Conservation (phyloP, 2,329 filamentous ascomycete genomes). For the Botryotinia narcissicola region DNA sequence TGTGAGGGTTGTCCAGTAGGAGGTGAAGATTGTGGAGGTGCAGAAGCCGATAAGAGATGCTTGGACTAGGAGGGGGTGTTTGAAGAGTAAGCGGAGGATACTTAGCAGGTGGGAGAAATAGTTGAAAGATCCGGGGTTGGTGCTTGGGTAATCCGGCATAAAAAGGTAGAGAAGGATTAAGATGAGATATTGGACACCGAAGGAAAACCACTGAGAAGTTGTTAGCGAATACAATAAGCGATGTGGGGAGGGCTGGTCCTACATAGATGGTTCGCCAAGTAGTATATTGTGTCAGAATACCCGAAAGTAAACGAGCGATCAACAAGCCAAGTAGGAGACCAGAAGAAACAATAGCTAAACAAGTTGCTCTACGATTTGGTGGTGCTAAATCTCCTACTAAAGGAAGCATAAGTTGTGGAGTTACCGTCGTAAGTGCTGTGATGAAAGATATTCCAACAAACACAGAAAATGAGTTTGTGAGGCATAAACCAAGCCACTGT, state of each 20-base stretch:
- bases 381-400: constrained; percentile 77
- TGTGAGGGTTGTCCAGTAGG: constrained; percentile 73
- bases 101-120: constrained; percentile 65
- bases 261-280: constrained; percentile 72
- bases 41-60: constrained; percentile 65
- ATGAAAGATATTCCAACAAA: constrained; percentile 73
- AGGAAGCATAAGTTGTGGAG: constrained; percentile 76
- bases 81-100: constrained; percentile 62
- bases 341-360: constrained; percentile 71
- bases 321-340: constrained; percentile 75
- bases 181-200: constrained; percentile 68
- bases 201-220: constrained; percentile 58
- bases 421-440: constrained; percentile 74
- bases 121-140: constrained; percentile 62
- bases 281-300: constrained; percentile 70
- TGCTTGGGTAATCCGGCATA: constrained; percentile 78
- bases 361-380: constrained; percentile 62
- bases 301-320: constrained; percentile 71
- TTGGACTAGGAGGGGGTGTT: constrained; percentile 68
- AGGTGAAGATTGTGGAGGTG: constrained; percentile 59
- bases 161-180: constrained; percentile 64
- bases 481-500: constrained; percentile 66
- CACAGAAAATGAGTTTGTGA: constrained; percentile 61
- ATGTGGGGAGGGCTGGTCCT: background rate
- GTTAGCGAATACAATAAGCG: background rate